Evolutionary conservation across 257 asterid genomes (phyloP), one percentile per base, ranked within the genome.

Genomic region (Gentiana macrophylla): DNA sequence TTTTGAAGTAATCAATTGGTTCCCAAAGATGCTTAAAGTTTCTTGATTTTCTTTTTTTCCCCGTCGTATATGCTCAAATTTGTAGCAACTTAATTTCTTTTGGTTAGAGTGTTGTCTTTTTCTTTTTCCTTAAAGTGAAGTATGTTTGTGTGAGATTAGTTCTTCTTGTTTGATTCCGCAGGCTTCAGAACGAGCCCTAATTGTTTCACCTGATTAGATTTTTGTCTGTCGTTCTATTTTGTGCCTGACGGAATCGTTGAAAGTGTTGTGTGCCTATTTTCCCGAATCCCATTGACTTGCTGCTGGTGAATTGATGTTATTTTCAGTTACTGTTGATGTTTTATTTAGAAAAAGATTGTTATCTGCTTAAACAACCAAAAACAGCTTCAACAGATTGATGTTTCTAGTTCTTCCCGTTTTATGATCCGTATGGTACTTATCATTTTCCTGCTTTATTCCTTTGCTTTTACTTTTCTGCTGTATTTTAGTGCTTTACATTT

Each of bases 401-500:
- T 56, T 43, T 37, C 45, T 8, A 24, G 49, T 70, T 73, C 62
- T 51, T 74, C 64, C 72, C 43, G 67, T 81, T 80, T 80, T 69
- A 34, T 64, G 58, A 58, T 61, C 76, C 86, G 74, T 83, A 79
- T 74, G 88, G 76, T 3, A 59, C 33, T 67, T 66, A 67, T 67
- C 80, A 41, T 38, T 77, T 78, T 76, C 72, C 69, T 60, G 64
- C 24, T 72, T 51, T 38, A 44, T 35, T 49, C 52, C 57, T 66
- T 67, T 62, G 56, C 43, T 37, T 37, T 56, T 67, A 13, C 38
- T 53, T 60, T 70, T 50, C 48, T 51, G 45, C 44, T 63, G 64
- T 62, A 52, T 44, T 81, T 69, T 46, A 48, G 53, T 53, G 65
- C 68, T 65, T 62, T 64, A 71, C 67, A 60, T 15, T 32, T 68